Percentiles rank a stretch among this genome's conserved stretches.
Evolutionary conservation across 2,329 filamentous ascomycete species (phyloP).

Genomic region (Fusarium sambucinum): DNA sequence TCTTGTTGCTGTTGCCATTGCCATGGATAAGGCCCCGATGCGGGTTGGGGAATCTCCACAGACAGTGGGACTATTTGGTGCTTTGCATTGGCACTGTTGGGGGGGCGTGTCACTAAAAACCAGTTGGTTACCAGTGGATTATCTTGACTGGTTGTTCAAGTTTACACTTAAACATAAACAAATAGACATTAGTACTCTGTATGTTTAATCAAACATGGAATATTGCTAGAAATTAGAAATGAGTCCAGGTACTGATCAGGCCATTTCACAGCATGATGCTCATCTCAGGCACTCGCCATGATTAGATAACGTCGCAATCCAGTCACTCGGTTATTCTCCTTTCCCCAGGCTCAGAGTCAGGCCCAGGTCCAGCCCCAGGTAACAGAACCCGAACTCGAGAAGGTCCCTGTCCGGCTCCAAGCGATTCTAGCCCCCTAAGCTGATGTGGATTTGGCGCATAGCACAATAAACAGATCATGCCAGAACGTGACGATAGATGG

Average conservation of each 20-base stretch:
- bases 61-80: slow-evolving; percentile 26
- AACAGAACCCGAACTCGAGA: slow-evolving; percentile 34
- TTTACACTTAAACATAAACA: neutral
- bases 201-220: neutral
- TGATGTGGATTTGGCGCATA: neutral
- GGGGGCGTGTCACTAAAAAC: slow-evolving; percentile 25
- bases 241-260: neutral
- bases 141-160: neutral
- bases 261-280: neutral
- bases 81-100: slow-evolving; percentile 11
- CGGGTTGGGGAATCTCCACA: slow-evolving; percentile 41
- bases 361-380: slow-evolving; percentile 1
- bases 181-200: neutral
- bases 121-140: neutral
- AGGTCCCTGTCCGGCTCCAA: slow-evolving; percentile 4
- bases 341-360: slow-evolving; percentile 13
- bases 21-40: slow-evolving; percentile 30
- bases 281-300: slow-evolving; percentile 1
- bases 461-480: slow-evolving; percentile 4
- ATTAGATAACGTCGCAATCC: slow-evolving; percentile 13
- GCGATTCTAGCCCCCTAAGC: slow-evolving; percentile 13
- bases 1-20: slow-evolving; percentile 12
- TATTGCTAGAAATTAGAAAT: neutral
- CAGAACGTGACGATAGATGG: neutral
- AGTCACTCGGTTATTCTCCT: slow-evolving; percentile 15